Evolutionary conservation across 805 yeast genomes (phyloP), one percentile per base, ranked within the genome.

Genomic region (Yarrowia sp.): DNA sequence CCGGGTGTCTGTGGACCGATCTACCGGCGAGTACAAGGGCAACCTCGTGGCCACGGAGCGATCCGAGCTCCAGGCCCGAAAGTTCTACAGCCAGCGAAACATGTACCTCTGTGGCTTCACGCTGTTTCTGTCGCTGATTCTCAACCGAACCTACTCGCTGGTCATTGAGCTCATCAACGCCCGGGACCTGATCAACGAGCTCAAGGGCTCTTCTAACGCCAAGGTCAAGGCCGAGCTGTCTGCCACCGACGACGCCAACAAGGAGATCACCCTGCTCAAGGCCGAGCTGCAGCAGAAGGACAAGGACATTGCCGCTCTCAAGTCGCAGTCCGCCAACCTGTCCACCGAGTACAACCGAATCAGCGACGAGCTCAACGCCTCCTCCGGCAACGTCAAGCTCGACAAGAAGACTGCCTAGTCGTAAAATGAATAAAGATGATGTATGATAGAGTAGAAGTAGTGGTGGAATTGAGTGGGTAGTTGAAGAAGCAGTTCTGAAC

Each of bases 61-160:
- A 70, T 81, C 92, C 22, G 98, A 95, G 75, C 83, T 90, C 69
- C 92, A 90, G 78, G 95, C 97, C 26, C 86, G 97, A 79, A 86
- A 65, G 68, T 95, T 95, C 79, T 93, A 93, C 76, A 92, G 98
- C 22, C 99, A 95, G 81, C 87, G 99, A 81, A 95, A 95, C 82
- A 87, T 92, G 89, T 95, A 95, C 75, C 83, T 95, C 64, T 92
- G 97, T 73, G 99, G 99, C 0, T 92, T 93, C 80, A 92, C 98
- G 1, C 84, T 95, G 77, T 95, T 95, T 78, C 82, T 95, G 75
- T 90, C 97, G 1, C 83, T 93, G 75, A 89, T 92, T 66, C 87
- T 93, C 73, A 87, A 89, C 75, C 86, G 98, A 80, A 92, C 97
- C 2, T 92, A 90, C 78, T 46, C 70, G 22, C 49, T 74, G 70